Evolutionary conservation across 768 basidiomycete genomes (phyloP).

Genomic region (Coprinellus micaceus): DNA sequence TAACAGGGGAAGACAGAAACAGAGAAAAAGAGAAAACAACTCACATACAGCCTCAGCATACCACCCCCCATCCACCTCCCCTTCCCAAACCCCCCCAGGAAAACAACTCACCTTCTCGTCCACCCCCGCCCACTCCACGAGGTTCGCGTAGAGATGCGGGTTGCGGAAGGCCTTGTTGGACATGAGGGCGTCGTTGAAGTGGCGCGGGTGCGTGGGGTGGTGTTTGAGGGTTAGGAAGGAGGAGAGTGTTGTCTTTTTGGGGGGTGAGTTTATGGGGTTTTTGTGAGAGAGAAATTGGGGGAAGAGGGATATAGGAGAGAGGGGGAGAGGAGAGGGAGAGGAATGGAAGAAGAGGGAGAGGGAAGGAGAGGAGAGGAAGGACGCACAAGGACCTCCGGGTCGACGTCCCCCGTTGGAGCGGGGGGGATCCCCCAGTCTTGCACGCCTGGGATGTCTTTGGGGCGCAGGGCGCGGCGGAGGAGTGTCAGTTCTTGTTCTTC

Average conservation of each 20-base stretch:
- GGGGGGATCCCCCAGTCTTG: constrained; percentile 79
- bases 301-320: background rate
- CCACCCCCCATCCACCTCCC: constrained; percentile 63
- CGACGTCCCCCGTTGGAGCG: constrained; percentile 48
- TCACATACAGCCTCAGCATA: constrained; percentile 21
- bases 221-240: constrained; percentile 75
- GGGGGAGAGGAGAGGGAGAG: constrained; percentile 11
- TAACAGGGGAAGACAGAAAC: constrained; percentile 11
- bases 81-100: constrained; percentile 69
- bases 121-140: constrained; percentile 92
- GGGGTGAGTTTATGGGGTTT: background rate
- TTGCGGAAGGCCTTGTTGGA: constrained; percentile 91
- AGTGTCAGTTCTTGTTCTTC: constrained; percentile 41
- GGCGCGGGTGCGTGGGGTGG: constrained; percentile 60
- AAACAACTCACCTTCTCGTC: constrained; percentile 88
- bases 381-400: constrained; percentile 35
- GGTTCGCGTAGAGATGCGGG: constrained; percentile 91
- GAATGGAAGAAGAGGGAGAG: constrained; percentile 45
- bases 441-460: constrained; percentile 60
- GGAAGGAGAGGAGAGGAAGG: background rate
- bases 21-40: constrained; percentile 17
- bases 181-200: constrained; percentile 97
- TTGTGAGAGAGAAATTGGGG: background rate
- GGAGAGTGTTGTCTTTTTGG: constrained; percentile 66
- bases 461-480: constrained; percentile 55